Conservation (phyloP, 345 rosid species). For the Citropsis articulata region DNA sequence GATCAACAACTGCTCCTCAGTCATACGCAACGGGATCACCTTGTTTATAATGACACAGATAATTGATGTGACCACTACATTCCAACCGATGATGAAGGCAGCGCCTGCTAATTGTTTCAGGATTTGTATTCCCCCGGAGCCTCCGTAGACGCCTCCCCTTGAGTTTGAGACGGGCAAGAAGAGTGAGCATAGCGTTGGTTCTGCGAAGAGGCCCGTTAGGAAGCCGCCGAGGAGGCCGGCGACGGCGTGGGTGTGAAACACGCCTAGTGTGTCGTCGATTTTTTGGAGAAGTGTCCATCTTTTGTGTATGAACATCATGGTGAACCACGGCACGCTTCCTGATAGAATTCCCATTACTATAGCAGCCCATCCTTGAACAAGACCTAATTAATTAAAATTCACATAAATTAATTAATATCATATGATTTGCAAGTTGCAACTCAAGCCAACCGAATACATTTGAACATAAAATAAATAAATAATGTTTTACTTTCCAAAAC, state of each 20-base stretch:
- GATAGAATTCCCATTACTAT: conserved; percentile 43
- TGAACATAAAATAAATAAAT: background rate
- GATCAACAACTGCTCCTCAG: conserved; percentile 38
- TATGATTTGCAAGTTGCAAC: background rate
- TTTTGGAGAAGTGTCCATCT: conserved; percentile 35
- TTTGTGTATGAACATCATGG: conserved; percentile 52
- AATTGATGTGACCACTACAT: conserved; percentile 33
- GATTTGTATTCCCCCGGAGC: conserved; percentile 44
- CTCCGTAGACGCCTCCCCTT: conserved; percentile 41
- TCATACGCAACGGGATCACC: conserved; percentile 42
- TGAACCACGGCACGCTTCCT: conserved; percentile 54
- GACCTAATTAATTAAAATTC: conserved; percentile 15
- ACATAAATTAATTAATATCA: background rate
- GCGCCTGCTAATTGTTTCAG: conserved; percentile 43
- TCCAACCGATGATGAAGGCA: conserved; percentile 40
- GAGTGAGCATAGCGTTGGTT: conserved; percentile 31
- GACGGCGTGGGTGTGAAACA: conserved; percentile 50
- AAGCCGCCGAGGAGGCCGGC: conserved; percentile 47
- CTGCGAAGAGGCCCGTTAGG: conserved; percentile 46
- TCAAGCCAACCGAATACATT: background rate
- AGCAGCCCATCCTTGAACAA: conserved; percentile 61
- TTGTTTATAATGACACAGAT: conserved; percentile 33
- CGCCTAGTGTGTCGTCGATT: conserved; percentile 44
- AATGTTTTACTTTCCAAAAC: background rate
- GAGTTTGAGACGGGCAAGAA: conserved; percentile 43